These are phyloP conservation scores for Protomyces inouyei DNA, from an alignment of 1,139 yeast species.

Conservation along the genomic window DNA sequence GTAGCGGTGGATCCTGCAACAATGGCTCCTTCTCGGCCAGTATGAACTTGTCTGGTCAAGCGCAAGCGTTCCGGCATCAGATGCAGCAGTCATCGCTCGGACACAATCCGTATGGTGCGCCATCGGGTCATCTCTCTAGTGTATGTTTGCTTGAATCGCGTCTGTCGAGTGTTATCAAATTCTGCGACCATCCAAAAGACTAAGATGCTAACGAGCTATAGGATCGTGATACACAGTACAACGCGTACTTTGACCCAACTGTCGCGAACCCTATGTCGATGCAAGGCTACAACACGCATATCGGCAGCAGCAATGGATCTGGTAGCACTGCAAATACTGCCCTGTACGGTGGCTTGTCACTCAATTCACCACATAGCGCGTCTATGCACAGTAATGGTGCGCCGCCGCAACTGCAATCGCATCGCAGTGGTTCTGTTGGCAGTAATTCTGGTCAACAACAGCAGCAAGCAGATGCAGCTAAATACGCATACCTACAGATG, in stretches of 20 bases:
- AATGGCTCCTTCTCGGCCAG: background rate
- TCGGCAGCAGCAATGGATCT: background rate
- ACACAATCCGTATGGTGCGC: background rate
- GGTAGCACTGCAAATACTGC: background rate
- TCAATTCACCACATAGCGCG: background rate
- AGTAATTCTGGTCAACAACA: background rate
- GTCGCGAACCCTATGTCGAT: background rate
- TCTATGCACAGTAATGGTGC: background rate
- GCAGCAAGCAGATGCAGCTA: background rate
- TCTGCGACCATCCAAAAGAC: background rate
- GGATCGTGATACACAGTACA: background rate
- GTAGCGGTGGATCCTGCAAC: background rate
- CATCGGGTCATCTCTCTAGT: background rate
- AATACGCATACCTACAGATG: background rate
- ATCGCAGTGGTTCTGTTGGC: background rate
- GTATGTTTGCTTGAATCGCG: background rate
- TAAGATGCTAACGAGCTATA: background rate
- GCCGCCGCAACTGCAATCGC: background rate
- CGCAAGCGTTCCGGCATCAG: background rate
- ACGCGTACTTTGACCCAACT: background rate
- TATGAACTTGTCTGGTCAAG: background rate
- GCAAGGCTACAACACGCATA: background rate
- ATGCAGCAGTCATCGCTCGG: background rate
- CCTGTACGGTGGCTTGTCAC: background rate
- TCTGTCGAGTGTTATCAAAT: background rate